Evolutionary conservation across 495 filamentous ascomycete genomes (phyloP).

Genomic region (Xylaria sp.): DNA sequence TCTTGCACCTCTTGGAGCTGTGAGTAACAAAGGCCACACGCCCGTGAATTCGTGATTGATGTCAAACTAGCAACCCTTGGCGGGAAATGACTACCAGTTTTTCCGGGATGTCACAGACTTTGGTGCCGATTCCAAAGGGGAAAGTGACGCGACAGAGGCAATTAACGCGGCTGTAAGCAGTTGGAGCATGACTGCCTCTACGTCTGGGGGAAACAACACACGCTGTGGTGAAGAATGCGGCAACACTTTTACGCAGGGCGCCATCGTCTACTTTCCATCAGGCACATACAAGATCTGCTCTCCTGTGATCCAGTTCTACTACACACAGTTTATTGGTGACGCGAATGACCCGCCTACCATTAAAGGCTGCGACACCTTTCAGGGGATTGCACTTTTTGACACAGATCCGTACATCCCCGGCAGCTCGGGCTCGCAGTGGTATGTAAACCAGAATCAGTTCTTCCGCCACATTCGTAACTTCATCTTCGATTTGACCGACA

Average conservation of each 20-base stretch:
- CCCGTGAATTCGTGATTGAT: too few species aligned
- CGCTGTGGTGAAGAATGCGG: conserved; percentile 23
- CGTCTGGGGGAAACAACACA: neutral
- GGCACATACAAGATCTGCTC: conserved; percentile 32
- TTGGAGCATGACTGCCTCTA: too few species aligned
- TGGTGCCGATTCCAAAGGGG: too few species aligned
- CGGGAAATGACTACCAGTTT: too few species aligned
- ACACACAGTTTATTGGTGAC: conserved; percentile 54
- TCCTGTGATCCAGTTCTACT: conserved; percentile 4
- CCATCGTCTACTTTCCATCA: conserved; percentile 32
- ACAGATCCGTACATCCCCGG: conserved; percentile 32
- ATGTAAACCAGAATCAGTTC: conserved; percentile 48
- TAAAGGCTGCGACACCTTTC: conserved; percentile 76
- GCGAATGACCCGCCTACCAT: conserved; percentile 68
- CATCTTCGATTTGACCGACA: conserved; percentile 42
- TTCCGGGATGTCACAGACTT: too few species aligned
- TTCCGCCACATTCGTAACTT: conserved; percentile 48
- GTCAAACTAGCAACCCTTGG: too few species aligned
- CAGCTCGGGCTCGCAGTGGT: conserved; percentile 24
- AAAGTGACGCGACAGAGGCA: too few species aligned
- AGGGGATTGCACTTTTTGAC: conserved; percentile 37
- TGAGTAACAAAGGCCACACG: too few species aligned
- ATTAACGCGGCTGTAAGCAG: too few species aligned
- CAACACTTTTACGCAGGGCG: conserved; percentile 22
- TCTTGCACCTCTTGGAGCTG: too few species aligned